Evolutionary conservation across 2,329 filamentous ascomycete genomes (phyloP).

Genomic region (Phialophora macrospora): DNA sequence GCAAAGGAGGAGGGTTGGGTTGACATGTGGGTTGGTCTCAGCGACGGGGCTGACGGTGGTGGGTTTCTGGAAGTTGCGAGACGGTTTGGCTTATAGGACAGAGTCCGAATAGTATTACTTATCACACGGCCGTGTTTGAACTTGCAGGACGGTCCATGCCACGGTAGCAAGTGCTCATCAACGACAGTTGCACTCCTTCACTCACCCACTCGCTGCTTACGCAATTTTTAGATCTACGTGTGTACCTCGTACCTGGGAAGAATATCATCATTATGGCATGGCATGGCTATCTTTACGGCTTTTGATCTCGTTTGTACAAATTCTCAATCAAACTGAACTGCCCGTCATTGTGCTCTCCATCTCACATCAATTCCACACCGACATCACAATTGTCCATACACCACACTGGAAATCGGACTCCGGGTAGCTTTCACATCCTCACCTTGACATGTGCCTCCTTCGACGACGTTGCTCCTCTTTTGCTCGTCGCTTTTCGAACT

Average conservation of each 20-base stretch:
- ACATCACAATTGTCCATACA: background rate
- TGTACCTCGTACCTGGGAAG: background rate
- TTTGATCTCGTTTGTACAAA: slow-evolving; percentile 1
- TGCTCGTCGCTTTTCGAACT: background rate
- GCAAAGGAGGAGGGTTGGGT: slow-evolving; percentile 64
- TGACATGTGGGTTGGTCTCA: slow-evolving; percentile 64
- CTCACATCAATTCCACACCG: background rate
- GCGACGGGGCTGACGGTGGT: slow-evolving; percentile 54
- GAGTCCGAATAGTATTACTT: background rate
- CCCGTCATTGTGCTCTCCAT: background rate
- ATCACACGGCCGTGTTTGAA: background rate
- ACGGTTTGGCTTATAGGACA: slow-evolving; percentile 47
- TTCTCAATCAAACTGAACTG: background rate
- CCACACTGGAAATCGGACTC: background rate
- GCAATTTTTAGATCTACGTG: background rate
- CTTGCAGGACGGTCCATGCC: background rate
- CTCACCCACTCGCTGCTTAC: background rate
- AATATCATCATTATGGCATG: background rate
- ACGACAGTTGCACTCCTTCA: background rate
- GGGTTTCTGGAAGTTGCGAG: slow-evolving; percentile 60
- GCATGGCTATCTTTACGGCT: background rate
- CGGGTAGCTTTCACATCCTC: background rate
- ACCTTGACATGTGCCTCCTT: background rate
- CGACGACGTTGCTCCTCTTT: background rate
- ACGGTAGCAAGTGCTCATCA: background rate